Evolutionary conservation across 148 eudicot genomes (phyloP).

Genomic region (Simmondsia chinensis): DNA sequence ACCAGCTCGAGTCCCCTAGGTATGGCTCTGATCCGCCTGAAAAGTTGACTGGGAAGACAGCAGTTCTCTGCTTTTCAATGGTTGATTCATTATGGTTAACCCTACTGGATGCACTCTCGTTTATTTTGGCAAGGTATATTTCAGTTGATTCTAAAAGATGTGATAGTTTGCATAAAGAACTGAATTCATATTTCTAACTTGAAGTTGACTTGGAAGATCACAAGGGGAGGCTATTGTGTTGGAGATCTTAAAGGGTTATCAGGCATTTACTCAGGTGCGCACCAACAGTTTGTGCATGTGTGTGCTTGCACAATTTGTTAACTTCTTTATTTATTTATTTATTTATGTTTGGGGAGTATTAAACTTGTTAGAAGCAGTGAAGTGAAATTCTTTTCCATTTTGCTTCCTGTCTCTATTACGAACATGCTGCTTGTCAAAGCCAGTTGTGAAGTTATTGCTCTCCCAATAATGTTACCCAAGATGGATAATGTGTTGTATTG

Average conservation of each 20-base stretch:
- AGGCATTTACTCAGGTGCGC: conserved; percentile 96
- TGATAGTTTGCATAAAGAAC: conserved; percentile 4
- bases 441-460: no score
- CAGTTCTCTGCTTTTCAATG: conserved; percentile 73
- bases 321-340: background rate
- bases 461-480: no score
- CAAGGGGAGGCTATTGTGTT: conserved; percentile 97
- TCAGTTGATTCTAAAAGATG: conserved; percentile 1
- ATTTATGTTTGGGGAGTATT: background rate
- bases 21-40: conserved; percentile 47
- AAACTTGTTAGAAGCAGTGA: background rate
- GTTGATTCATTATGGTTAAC: conserved; percentile 93
- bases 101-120: conserved; percentile 83
- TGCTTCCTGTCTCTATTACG: no score
- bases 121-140: conserved; percentile 75
- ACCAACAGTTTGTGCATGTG: no score
- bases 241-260: conserved; percentile 96
- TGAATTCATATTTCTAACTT: conserved; percentile 13
- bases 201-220: conserved; percentile 44
- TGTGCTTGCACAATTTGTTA: no score
- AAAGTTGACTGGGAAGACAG: conserved; percentile 67
- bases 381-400: background rate
- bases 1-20: conserved; percentile 96
- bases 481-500: conserved; percentile 14
- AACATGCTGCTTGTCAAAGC: no score